Evolutionary conservation across 352 stramenopile species (phyloP), one percentile per base, ranked within the genome.

Genomic region (Globisporangium viniferum): DNA sequence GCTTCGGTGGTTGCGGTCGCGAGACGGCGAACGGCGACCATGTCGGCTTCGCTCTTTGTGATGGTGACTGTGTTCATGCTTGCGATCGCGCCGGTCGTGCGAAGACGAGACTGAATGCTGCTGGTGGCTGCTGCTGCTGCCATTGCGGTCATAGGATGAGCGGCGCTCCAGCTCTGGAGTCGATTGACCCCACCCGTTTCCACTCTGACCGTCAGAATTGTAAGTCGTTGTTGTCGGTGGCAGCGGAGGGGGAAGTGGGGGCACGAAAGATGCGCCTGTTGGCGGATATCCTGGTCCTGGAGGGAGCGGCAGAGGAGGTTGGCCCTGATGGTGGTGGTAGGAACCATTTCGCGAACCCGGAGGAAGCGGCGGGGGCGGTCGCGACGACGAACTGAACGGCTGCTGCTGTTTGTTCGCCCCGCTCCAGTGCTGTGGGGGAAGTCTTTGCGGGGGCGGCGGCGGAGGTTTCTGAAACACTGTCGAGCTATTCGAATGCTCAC

Each of bases 391-490:
- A 18, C 44, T 69, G 66, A 58, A 73, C 64, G 33, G 36, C 57
- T 72, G 36, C 54, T 72, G 22, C 71, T 46, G 39, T 46, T 64
- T 46, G 10, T 53, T 41, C 60, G 66, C 31, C 31, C 22, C 12
- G 63, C 70, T 62, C 72, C 77, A 79, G 18, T 67, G 66, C 24
- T 72, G 72, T 12, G 66, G 35, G 46, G 63, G 66, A 12, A 68
- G 60, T 56, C 62, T 39, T 35, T 48, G 14, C 39, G 12, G 31
- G 31, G 31, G 66, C 8, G 66, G 59, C 1, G 51, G 14, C 22
- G 62, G 69, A 4, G 62, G 74, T 15, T 56, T 63, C 20, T 73
- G 66, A 20, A 71, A 70, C 12, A 67, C 24, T 20, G 12, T 33
- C 27, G 35, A 31, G 36, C n/a, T 15, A 36, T 24, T 46, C 20